Evolutionary conservation across 495 filamentous ascomycete genomes (phyloP), one percentile per base, ranked within the genome.

Genomic region (Penicillium bialowiezense): DNA sequence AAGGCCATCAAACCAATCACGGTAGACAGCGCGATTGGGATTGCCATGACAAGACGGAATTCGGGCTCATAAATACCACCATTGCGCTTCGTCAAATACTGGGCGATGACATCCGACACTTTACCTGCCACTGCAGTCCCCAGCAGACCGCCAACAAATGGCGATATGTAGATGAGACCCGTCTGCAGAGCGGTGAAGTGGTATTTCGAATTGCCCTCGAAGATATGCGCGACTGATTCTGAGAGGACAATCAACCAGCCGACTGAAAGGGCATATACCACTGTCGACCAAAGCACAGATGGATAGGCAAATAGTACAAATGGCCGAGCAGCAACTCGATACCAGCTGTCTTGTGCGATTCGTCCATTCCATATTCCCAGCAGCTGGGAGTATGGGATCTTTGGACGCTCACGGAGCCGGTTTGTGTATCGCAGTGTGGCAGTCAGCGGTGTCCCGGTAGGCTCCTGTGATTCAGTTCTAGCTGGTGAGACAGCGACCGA

Each of bases 231-330:
- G 1, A 96, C 82, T 1, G 86, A 86, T 67, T 97, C 91, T 1
- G 93, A 97, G 10, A 97, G 80, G 23, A 97, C 88, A 50, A 98
- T 96, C 36, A 98, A 74, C 93, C 92, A 97, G 14, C 92, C 91
- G n/a, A 97, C 80, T 4, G 88, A 90, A 54, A 93, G 83, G 0
- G 90, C 72, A 65, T 98, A 98, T 24, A 97, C 83, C 0, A 88
- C 76, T 1, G 90, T 73, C 31, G 88, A 92, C 92, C 92, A 98
- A 18, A 98, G 81, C 12, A 98, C 87, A 1, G 88, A 78, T 1
- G 93, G 93, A 60, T 97, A 97, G 2, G 83, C 79, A 60, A 86
- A 95, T 5, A 97, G 76, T 37, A 96, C 83, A 38, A 97, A 85
- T 6, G 93, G 93, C 7, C 91, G 83, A 8, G 84, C 19, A 10